Base-by-base conservation (phyloP, 371 early-diverging fungal genomes). In the Mortierella sp. region DNA sequence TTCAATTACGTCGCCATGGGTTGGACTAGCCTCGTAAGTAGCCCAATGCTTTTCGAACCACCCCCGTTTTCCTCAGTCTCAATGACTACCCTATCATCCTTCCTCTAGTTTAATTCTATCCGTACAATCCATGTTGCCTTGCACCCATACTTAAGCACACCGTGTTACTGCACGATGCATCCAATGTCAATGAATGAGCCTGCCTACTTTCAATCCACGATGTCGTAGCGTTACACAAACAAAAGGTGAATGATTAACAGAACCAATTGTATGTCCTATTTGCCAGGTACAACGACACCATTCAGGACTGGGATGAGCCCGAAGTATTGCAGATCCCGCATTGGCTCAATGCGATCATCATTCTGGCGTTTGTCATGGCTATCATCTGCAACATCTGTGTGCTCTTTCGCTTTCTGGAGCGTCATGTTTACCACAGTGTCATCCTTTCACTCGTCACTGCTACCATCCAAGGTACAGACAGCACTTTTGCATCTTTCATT, bases 341-440 rank as follows among this genome's bases (percentile, higher is more conserved):
- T n/a, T 81, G 77, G 74, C 41, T 81, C 7, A 66, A 58, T 26
- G 58, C 24, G 31, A 70, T 73, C 40, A 52, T 70, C 41, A 64
- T 74, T 40, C 37, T 61, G 3, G 75, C 75, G 14, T 55, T 82
- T 5, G 66, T 40, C 45, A 78, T 71, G 73, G 71, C 78, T 10
- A 45, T 78, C 14, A 63, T 75, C 40, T 82, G 83, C 53, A 75
- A 82, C 48, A 65, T 82, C 19, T 77, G 74, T 24, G 63, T 82
- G 13, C 70, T 82, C 34, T 68, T 69, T 13, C 83, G 83, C 11
- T 82, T 82, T 43, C 53, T 82, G 11, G 83, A 82, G 52, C 64
- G 66, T 7, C 40, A 71, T 26, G 63, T 74, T 44, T 82, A 70
- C 45, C 71, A 50, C 41, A 65, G 63, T 44, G 71, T 78, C 4